Conservation (phyloP, 2,329 filamentous ascomycete species). For the Zymoseptoria crescenta region DNA sequence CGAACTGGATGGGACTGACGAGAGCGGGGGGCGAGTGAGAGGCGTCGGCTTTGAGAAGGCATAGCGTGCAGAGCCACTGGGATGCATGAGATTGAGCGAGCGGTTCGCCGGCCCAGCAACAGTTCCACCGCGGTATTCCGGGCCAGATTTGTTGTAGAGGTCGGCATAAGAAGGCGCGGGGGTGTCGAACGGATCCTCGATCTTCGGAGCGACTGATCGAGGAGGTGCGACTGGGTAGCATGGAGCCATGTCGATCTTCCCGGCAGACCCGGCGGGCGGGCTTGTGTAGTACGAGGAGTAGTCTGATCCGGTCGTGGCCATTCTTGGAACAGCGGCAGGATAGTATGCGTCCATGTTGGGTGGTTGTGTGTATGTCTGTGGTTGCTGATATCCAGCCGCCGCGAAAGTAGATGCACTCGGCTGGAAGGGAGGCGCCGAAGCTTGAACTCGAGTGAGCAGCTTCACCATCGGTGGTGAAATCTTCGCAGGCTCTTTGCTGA, state of each 20-base stretch:
- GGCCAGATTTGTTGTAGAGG: neutral
- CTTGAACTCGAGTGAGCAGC: neutral
- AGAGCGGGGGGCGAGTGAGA: too few species aligned
- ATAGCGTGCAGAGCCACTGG: neutral
- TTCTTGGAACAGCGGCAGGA: neutral
- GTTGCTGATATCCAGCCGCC: neutral
- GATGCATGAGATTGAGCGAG: neutral
- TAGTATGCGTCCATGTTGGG: neutral
- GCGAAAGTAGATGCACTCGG: neutral
- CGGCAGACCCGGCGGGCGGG: too few species aligned
- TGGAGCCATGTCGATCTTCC: neutral
- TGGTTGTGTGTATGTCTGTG: neutral
- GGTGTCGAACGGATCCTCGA: neutral
- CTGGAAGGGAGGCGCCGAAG: neutral
- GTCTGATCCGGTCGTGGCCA: neutral
- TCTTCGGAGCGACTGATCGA: neutral
- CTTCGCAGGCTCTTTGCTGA: neutral
- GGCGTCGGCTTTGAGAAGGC: neutral
- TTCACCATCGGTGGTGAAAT: neutral
- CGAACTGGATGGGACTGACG: too few species aligned
- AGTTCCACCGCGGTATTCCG: neutral
- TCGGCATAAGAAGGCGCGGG: neutral
- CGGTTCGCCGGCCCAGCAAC: neutral
- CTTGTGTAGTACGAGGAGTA: neutral
- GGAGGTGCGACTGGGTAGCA: neutral